phyloP scores from a whole-genome alignment of 2,329 filamentous ascomycete species.

The Colletotrichum ledebouriae region DNA sequence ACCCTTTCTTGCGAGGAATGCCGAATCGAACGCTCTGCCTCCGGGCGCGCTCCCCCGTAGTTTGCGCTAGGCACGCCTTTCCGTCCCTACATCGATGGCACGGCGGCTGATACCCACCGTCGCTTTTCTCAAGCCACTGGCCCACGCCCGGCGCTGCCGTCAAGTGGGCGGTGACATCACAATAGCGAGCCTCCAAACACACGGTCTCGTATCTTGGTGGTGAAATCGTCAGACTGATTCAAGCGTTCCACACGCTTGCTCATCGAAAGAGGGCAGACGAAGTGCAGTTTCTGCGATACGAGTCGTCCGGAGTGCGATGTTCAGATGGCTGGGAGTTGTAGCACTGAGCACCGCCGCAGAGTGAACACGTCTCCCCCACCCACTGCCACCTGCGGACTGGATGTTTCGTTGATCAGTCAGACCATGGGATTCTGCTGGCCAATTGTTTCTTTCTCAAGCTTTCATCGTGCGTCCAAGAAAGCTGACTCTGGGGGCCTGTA shows the following conservation, averaged over 20 bases:
- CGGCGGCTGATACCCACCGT: slow-evolving; percentile 27
- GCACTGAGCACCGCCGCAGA: slow-evolving; percentile 14
- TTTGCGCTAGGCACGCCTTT: slow-evolving; percentile 31
- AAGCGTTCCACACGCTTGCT: slow-evolving; percentile 27
- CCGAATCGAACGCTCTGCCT: slow-evolving; percentile 4
- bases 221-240: slow-evolving; percentile 34
- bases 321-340: slow-evolving; percentile 22
- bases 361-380: slow-evolving; percentile 13
- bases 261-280: slow-evolving; percentile 4
- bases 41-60: slow-evolving; percentile 1
- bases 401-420: slow-evolving; percentile 35
- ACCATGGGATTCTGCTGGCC: slow-evolving; percentile 23
- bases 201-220: slow-evolving; percentile 28
- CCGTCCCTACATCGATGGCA: slow-evolving; percentile 27
- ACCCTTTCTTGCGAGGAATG: slow-evolving; percentile 23
- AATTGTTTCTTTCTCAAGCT: slow-evolving; percentile 18
- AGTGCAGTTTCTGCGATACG: slow-evolving; percentile 21
- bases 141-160: slow-evolving; percentile 26
- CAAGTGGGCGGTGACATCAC: slow-evolving; percentile 40
- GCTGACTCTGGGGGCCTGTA: slow-evolving; percentile 33
- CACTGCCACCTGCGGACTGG: slow-evolving; percentile 16
- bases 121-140: slow-evolving; percentile 22
- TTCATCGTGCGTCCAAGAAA: slow-evolving; percentile 21
- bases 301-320: slow-evolving; percentile 26
- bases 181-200: slow-evolving; percentile 6